A percentile compares a stretch with the other conserved stretches of the same genome.
These are phyloP conservation scores for Cymbopogon citratus DNA, from an alignment of 176 grass and related monocot species.

Conservation along the genomic window DNA sequence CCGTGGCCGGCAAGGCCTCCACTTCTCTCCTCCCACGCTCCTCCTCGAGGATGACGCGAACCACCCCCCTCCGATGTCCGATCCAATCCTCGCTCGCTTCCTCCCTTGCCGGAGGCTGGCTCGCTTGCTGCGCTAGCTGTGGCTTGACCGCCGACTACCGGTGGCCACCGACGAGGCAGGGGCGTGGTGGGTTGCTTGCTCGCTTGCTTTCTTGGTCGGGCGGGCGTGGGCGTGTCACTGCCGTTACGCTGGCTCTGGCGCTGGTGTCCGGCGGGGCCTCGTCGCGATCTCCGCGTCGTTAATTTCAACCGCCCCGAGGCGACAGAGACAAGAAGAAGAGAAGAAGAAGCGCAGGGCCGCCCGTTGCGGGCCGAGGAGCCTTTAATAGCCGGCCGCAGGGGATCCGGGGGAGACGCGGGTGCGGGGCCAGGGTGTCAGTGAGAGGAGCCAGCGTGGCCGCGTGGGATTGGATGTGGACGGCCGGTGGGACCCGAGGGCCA, in stretches of 20 bases:
- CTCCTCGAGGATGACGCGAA: neutral
- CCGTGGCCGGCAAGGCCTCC: neutral
- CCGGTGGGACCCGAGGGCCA: neutral
- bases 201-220: neutral
- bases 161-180: neutral
- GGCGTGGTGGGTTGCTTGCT: neutral
- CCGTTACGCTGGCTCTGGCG: neutral
- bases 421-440: conserved; percentile 22
- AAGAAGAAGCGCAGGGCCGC: neutral
- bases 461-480: conserved; percentile 22
- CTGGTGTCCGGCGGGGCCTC: neutral
- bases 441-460: neutral
- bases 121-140: neutral
- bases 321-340: neutral
- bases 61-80: neutral
- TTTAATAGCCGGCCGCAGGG: conserved; percentile 43
- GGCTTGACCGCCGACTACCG: neutral
- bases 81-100: neutral
- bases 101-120: neutral
- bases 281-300: neutral
- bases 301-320: conserved; percentile 6
- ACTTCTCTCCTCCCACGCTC: neutral
- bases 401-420: neutral
- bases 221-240: neutral
- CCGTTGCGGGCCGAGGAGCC: neutral